Conservation (phyloP, 2,329 filamentous ascomycete species). For the Cordyceps javanica region DNA sequence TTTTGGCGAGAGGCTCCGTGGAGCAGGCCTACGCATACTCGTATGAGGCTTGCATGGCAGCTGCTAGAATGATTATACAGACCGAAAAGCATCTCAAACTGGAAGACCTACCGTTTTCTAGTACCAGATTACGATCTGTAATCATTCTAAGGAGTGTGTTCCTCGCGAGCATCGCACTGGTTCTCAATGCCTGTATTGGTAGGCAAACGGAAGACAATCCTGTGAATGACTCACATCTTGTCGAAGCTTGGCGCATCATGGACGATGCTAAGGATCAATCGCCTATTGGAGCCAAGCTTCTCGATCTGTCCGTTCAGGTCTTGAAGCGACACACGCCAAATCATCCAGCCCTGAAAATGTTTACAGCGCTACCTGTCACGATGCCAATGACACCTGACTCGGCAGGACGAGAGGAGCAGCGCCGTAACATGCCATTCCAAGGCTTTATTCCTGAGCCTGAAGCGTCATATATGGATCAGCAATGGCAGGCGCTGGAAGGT, state of each 20-base stretch:
- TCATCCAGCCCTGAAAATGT: constrained; percentile 19
- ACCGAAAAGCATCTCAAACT: constrained; percentile 24
- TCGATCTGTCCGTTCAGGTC: constrained; percentile 26
- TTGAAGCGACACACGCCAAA: constrained; percentile 26
- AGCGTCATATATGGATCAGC: constrained; percentile 20
- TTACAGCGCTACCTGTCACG: constrained; percentile 14
- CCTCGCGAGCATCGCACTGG: constrained; percentile 27
- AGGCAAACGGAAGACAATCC: constrained; percentile 19
- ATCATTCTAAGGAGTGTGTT: constrained; percentile 29
- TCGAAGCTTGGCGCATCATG: constrained; percentile 28
- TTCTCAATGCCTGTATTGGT: constrained; percentile 27
- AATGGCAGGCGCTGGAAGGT: constrained; percentile 22
- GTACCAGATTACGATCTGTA: constrained; percentile 23
- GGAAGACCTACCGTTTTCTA: constrained; percentile 22
- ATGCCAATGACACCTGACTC: constrained; percentile 26
- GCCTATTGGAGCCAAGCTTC: constrained; percentile 23
- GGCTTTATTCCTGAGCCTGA: constrained; percentile 12
- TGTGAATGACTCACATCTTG: constrained; percentile 21
- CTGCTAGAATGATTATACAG: constrained; percentile 26
- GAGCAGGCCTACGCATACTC: constrained; percentile 28
- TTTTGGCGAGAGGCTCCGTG: constrained; percentile 27
- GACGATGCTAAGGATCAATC: constrained; percentile 26
- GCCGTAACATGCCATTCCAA: constrained; percentile 10
- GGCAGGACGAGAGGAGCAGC: constrained; percentile 15
- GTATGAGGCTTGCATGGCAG: constrained; percentile 25